Conservation (phyloP, 768 basidiomycete species). For the Strobilomyces dryophilus region DNA sequence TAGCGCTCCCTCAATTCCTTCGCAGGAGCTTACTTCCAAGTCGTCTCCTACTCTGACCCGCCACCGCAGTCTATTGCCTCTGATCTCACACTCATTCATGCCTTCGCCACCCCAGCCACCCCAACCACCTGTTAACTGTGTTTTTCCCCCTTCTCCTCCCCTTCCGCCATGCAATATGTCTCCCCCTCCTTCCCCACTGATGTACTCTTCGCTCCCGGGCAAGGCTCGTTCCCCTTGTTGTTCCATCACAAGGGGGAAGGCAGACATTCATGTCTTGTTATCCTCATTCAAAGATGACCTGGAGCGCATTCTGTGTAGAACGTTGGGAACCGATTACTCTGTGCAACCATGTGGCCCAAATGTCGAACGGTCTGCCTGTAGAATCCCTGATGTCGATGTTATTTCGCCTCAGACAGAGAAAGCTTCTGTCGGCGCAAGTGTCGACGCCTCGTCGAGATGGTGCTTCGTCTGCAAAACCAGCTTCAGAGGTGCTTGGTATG, state of each 20-base stretch:
- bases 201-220: background rate
- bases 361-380: background rate
- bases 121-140: conserved; percentile 1
- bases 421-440: background rate
- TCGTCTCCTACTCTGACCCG: background rate
- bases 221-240: conserved; percentile 35
- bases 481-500: conserved; percentile 27
- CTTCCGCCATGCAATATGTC: conserved; percentile 9
- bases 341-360: background rate
- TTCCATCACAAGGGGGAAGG: conserved; percentile 41
- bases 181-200: conserved; percentile 2
- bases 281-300: conserved; percentile 51
- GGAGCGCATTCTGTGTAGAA: conserved; percentile 39
- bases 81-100: background rate
- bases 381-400: background rate
- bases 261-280: conserved; percentile 46
- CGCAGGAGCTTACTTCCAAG: background rate
- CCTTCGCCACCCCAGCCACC: conserved; percentile 23
- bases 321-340: conserved; percentile 27
- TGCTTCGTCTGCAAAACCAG: conserved; percentile 30
- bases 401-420: background rate
- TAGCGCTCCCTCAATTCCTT: background rate
- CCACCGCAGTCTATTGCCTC: background rate
- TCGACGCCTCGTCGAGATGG: conserved; percentile 13
- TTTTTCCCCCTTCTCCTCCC: conserved; percentile 14